These are phyloP conservation scores for Imleria badia DNA, from an alignment of 768 basidiomycete species.

Conservation along the genomic window DNA sequence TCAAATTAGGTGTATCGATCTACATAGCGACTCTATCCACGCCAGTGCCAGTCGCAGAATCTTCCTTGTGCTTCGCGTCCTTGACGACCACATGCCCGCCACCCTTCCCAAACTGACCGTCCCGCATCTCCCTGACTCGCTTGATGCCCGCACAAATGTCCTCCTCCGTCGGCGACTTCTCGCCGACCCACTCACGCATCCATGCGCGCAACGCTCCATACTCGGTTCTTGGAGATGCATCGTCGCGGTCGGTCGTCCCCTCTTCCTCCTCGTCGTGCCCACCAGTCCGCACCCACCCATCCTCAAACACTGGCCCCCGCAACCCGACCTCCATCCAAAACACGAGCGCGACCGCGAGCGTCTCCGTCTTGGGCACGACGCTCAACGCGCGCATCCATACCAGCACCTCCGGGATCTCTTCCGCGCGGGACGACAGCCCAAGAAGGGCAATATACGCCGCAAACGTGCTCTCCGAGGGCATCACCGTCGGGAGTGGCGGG, in stretches of 20 bases:
- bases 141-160: constrained; percentile 34
- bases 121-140: constrained; percentile 30
- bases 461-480: constrained; percentile 53
- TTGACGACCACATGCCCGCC: constrained; percentile 5
- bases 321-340: constrained; percentile 73
- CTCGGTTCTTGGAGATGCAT: constrained; percentile 17
- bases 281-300: constrained; percentile 25
- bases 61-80: neutral
- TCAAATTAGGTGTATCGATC: neutral
- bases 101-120: constrained; percentile 18
- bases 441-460: constrained; percentile 61
- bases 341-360: constrained; percentile 60
- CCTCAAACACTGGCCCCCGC: constrained; percentile 58
- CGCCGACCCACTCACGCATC: constrained; percentile 60
- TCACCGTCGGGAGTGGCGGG: constrained; percentile 34
- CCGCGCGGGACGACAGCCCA: constrained; percentile 45
- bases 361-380: constrained; percentile 51
- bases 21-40: neutral
- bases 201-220: constrained; percentile 38
- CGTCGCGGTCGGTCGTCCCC: neutral
- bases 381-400: constrained; percentile 71
- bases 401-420: constrained; percentile 64
- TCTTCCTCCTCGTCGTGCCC: neutral
- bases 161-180: constrained; percentile 42
- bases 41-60: neutral